These are phyloP conservation scores for Ophiostoma himal-ulmi DNA, from an alignment of 2,329 filamentous ascomycete genomes.

Conservation along the genomic window DNA sequence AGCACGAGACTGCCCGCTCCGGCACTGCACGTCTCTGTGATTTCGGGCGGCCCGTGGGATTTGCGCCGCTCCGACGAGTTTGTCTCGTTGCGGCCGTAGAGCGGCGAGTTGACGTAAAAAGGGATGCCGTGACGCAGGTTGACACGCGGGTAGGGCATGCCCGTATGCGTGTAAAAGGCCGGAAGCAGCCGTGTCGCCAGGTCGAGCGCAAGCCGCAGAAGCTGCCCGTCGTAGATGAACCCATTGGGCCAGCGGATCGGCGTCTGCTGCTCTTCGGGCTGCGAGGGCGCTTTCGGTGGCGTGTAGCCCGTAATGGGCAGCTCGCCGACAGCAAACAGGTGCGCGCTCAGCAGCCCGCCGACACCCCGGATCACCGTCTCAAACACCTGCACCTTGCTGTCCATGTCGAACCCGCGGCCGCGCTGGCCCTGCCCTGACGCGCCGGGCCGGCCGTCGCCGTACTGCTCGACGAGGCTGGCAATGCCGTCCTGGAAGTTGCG, in stretches of 20 bases:
- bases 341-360: constrained; percentile 84
- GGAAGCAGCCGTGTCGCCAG: constrained; percentile 78
- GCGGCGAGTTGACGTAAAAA: constrained; percentile 76
- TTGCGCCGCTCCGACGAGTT: constrained; percentile 31
- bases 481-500: constrained; percentile 76
- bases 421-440: constrained; percentile 63
- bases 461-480: constrained; percentile 67
- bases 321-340: constrained; percentile 87
- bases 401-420: constrained; percentile 80
- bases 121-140: constrained; percentile 87
- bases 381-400: constrained; percentile 98
- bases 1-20: constrained; percentile 93
- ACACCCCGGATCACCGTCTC: constrained; percentile 94
- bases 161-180: constrained; percentile 85
- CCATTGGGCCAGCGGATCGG: constrained; percentile 68
- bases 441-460: constrained; percentile 74
- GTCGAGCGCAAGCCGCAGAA: constrained; percentile 83
- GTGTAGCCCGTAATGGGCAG: constrained; percentile 77
- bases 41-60: constrained; percentile 52
- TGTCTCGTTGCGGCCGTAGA: constrained; percentile 49
- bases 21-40: constrained; percentile 94
- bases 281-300: constrained; percentile 36
- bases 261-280: constrained; percentile 29
- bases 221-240: constrained; percentile 80
- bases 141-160: constrained; percentile 89